Percentiles rank a stretch among this genome's conserved stretches.
Evolutionary conservation across 176 grass and related monocot genomes (phyloP).

Genomic region (Ensete ventricosum): DNA sequence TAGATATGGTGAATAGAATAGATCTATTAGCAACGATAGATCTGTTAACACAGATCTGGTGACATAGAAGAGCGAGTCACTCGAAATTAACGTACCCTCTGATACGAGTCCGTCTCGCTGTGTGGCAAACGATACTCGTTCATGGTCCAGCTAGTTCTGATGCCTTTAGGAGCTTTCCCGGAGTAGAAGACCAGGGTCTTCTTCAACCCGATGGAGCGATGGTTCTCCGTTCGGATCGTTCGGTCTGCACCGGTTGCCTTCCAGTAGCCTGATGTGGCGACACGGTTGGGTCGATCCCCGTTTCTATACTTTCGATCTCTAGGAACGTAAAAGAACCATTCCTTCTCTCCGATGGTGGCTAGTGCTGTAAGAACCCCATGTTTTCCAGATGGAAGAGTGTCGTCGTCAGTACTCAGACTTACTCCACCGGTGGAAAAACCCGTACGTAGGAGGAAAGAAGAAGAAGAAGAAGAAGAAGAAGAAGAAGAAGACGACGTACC

Average conservation of each 20-base stretch:
- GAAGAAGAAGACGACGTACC: neutral
- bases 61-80: neutral
- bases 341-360: constrained; percentile 69
- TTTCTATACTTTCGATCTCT: no score
- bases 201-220: constrained; percentile 64
- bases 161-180: constrained; percentile 74
- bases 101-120: constrained; percentile 52
- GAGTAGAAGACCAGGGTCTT: constrained; percentile 94
- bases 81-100: constrained; percentile 40
- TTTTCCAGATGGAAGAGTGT: constrained; percentile 19
- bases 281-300: no score
- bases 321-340: constrained; percentile 33
- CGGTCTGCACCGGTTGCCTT: constrained; percentile 35
- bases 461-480: constrained; percentile 21
- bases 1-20: no score
- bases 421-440: no score
- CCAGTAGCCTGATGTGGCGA: no score
- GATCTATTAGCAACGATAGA: neutral
- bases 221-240: constrained; percentile 54
- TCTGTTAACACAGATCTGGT: neutral
- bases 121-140: constrained; percentile 81
- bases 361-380: constrained; percentile 27
- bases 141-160: constrained; percentile 91
- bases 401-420: neutral
- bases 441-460: no score